Base-by-base conservation (phyloP, 2,329 filamentous ascomycete species). In the Aspergillus hiratsukae region DNA sequence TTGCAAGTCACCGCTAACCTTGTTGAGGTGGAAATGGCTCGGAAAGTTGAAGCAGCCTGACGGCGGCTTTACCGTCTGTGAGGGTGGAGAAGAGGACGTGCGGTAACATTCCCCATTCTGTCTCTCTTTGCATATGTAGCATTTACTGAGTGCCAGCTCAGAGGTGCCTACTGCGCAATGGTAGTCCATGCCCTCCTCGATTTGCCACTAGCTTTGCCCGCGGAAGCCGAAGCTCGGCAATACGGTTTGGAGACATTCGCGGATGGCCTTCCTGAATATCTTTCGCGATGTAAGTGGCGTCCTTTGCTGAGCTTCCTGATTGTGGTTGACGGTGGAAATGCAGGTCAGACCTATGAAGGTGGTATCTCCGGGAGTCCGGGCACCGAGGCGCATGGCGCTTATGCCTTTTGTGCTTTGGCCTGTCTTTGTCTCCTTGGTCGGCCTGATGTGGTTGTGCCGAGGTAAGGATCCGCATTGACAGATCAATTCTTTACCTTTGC, bases 351-450 rank as follows among this genome's bases (percentile, higher is more conserved):
- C 10, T 97, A 88, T 74, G 94, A 99, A 78, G 94, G 94, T 61
- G 94, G 94, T 50, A 91, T 99, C 64, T 92, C 90, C 62, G 88
- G 86, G 55, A 87, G 88, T 61, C 94, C 92, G 52, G 88, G 87
- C 58, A 87, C 88, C 61, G 94, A 99, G 80, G 94, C 93, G 54
- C 94, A 99, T 76, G 94, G 94, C 59, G 94, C 91, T 61, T 99
- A 97, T 77, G 90, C 93, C 27, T 97, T 97, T 75, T 97, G 93
- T 75, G 92, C 90, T 55, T 78, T 99, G 57, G 94, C 88, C 54
- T 95, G 90, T 74, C 83, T 99, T 54, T 88, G 90, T 67, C 90
- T 97, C 61, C 78, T 97, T 49, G 91, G 90, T 67, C 81, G 87
- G 55, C 93, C 94, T 55, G 82, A 89, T 71, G 81, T 84, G 64